Evolutionary conservation across 2,329 filamentous ascomycete species (phyloP), one percentile per base, ranked within the genome.

Genomic region (Tolypocladium inflatum): DNA sequence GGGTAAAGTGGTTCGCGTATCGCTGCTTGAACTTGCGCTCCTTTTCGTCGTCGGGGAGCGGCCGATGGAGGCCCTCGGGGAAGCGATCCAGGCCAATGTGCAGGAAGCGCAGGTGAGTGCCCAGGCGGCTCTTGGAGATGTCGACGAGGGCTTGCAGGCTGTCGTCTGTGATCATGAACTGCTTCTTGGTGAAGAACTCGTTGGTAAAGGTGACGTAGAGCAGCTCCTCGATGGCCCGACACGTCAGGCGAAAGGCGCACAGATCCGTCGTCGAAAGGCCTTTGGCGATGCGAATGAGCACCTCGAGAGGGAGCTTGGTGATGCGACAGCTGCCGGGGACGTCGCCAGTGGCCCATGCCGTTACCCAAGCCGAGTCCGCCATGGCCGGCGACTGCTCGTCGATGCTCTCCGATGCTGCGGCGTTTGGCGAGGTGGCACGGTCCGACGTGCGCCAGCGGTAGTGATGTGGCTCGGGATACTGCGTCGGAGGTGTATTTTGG

Each of bases 171-270:
- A 87, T 65, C 80, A 86, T 85, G 70, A 88, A 89, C 65, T 88
- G 84, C 64, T 80, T 82, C 67, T 83, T 84, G 55, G 73, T 75
- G 70, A 89, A 89, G 74, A 86, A 89, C 61, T 87, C 84, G 30
- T 73, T 73, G 35, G 79, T 74, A 63, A 88, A 88, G 39, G 74
- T 74, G 54, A 77, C 73, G 68, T 82, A 82, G 15, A 87, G 72
- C 2, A 74, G 71, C 23, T 70, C 70, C 65, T 88, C 84, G 15
- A 85, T 66, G 21, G 73, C 67, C 57, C 78, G 82, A 72, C 83
- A 86, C 3, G 76, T 76, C 19, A 78, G 70, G 8, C 86, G 83
- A 9, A 88, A 66, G 15, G 70, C 67, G 59, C 79, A 75, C 21
- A 87, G 76, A 9, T 87, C 84, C 0, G 69, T 57, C 0, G 85